These are phyloP conservation scores for Herpetospermum pedunculosum DNA, from an alignment of 306 rosid species.

Conservation along the genomic window DNA sequence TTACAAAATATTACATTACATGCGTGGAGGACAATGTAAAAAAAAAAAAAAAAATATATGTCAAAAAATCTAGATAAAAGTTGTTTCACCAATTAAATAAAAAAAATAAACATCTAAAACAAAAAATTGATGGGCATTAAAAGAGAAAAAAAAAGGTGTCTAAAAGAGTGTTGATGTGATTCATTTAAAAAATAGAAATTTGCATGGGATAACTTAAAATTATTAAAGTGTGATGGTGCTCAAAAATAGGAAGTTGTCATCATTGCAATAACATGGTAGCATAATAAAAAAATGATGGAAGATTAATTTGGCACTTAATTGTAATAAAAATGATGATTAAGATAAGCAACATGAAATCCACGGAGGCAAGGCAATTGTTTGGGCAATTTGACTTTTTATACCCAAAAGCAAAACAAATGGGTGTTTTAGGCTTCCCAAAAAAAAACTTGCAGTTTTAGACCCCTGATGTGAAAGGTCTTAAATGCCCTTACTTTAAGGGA, in stretches of 20 bases:
- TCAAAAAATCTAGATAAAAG: background rate
- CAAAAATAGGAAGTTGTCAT: background rate
- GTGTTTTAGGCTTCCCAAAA: too few species aligned
- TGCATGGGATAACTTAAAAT: background rate
- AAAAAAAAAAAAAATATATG: too few species aligned
- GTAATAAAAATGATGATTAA: background rate
- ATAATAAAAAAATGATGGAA: background rate
- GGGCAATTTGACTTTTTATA: too few species aligned
- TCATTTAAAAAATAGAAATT: background rate
- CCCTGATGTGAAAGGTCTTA: too few species aligned
- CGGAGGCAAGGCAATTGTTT: too few species aligned
- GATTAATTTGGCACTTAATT: background rate
- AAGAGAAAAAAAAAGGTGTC: background rate
- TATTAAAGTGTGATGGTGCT: background rate
- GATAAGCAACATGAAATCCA: background rate
- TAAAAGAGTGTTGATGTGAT: background rate
- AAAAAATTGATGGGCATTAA: background rate
- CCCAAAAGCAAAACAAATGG: too few species aligned
- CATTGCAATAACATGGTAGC: background rate
- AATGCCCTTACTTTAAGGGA: too few species aligned
- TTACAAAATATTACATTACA: too few species aligned
- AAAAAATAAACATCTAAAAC: background rate
- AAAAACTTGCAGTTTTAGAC: too few species aligned
- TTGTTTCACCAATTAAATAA: background rate
- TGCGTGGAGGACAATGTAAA: too few species aligned